Evolutionary conservation across 257 asterid genomes (phyloP), one percentile per base, ranked within the genome.

Genomic region (Solanum tacnaense): DNA sequence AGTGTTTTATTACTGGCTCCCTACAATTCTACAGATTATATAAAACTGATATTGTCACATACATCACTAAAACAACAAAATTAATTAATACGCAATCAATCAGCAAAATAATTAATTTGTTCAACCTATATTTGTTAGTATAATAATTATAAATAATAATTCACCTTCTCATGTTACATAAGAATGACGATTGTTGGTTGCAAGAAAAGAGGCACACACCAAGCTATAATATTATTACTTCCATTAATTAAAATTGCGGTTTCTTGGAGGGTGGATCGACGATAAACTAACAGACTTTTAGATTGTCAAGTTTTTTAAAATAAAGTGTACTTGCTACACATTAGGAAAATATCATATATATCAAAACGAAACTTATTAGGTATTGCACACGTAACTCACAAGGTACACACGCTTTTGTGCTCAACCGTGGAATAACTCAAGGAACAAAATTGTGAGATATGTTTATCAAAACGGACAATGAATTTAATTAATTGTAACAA

Each of bases 401-500:
- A 32, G 13, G 13, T 71, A 32, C n/a, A 15, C 6, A 29, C 1
- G 1, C 0, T 71, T 31, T 71, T 31, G 13, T 71, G 12, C 9
- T 71, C 7, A 10, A 32, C 0, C 1, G 9, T 31, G 0, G 0
- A 0, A 7, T 70, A 29, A 4, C 1, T 13, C 23, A 4, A 70
- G n/a, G 0, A 15, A 71, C 0, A 3, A 32, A 71, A 7, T 0
- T 31, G 0, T 71, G 23, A 70, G 13, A 31, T 71, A 1, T 71
- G 0, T 71, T 52, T 16, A 52, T 18, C 62, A 9, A 8, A 32
- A 15, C 2, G 27, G 7, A 16, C 15, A 32, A 9, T 71, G 2
- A 71, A 71, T 71, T 31, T 31, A 16, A 71, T 27, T 27, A 27
- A 1, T 71, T 31, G 23, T 31, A 8, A 73, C 29, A 73, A 72